A percentile compares a stretch with the other conserved stretches of the same genome.
Conservation (phyloP, 2,329 filamentous ascomycete species). For the Clonostachys rosea region DNA sequence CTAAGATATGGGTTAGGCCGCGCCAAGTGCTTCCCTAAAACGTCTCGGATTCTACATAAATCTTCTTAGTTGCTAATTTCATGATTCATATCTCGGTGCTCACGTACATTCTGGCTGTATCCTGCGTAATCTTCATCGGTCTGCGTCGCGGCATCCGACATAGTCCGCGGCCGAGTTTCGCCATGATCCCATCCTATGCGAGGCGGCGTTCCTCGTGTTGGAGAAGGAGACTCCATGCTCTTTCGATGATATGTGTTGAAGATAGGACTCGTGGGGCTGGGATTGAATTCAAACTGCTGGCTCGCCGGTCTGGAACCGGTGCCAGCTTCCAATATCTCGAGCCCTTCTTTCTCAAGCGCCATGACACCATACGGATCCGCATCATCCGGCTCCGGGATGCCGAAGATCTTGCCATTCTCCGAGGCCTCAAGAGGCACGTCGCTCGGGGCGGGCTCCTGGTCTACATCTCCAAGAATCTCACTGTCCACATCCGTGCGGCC, state of each 20-base stretch:
- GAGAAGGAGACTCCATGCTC: constrained; percentile 1
- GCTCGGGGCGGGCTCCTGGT: constrained; percentile 24
- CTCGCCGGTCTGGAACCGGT: constrained; percentile 24
- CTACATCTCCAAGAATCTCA: constrained; percentile 23
- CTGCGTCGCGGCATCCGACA: too few relatives aligned
- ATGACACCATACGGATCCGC: constrained; percentile 29
- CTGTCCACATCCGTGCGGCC: constrained; percentile 23
- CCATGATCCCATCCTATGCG: too few relatives aligned
- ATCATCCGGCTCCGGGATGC: constrained; percentile 27
- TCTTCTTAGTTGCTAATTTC: too few relatives aligned
- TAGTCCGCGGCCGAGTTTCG: too few relatives aligned
- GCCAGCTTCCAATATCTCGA: constrained; percentile 27
- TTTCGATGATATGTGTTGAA: constrained; percentile 6
- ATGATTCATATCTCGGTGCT: too few relatives aligned
- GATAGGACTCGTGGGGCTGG: constrained; percentile 24
- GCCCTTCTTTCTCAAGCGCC: constrained; percentile 25
- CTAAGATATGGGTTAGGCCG: too few relatives aligned
- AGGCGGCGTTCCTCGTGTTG: too few relatives aligned
- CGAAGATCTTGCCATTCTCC: constrained; percentile 17
- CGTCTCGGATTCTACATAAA: too few relatives aligned
- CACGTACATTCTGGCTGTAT: too few relatives aligned
- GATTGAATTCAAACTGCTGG: constrained; percentile 26
- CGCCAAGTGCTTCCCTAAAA: too few relatives aligned
- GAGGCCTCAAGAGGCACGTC: constrained; percentile 24
- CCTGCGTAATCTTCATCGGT: too few relatives aligned